Conservation (phyloP, 306 rosid genomes). For the Rosa multiflora region DNA sequence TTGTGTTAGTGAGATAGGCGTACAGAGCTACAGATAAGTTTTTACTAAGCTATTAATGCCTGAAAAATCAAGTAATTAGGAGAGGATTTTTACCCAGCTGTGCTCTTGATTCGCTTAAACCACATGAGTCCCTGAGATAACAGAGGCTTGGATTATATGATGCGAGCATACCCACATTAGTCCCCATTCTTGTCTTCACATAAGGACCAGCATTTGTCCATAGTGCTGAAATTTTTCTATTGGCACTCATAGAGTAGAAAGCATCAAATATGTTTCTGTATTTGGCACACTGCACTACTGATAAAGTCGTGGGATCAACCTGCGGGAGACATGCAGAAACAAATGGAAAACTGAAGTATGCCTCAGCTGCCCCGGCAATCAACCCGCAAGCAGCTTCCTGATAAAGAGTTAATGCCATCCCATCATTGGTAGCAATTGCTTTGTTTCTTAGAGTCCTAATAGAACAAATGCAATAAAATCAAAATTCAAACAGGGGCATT, state of each 20-base stretch:
- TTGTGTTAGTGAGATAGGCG: neutral
- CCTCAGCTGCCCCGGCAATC: constrained; percentile 9
- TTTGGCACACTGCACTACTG: neutral
- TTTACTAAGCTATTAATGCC: neutral
- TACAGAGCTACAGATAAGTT: neutral
- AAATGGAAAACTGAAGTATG: neutral
- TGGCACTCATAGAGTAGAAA: neutral
- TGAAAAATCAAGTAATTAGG: neutral
- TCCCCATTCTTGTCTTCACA: neutral
- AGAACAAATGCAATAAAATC: neutral
- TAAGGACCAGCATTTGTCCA: neutral
- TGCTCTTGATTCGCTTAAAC: constrained; percentile 14
- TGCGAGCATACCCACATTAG: constrained; percentile 7
- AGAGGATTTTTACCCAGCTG: constrained; percentile 1
- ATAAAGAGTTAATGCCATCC: constrained; percentile 3
- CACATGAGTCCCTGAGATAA: constrained; percentile 2
- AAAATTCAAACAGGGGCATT: neutral
- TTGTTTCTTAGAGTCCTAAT: constrained; percentile 12
- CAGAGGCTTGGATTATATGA: constrained; percentile 1
- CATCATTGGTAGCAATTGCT: constrained; percentile 5
- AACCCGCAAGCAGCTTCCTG: constrained; percentile 18
- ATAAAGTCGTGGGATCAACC: neutral
- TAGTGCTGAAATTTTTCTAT: neutral
- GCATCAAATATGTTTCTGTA: neutral
- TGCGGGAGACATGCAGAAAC: neutral